Evolutionary conservation across 768 basidiomycete species (phyloP).

Genomic region (Boletus huronensis): DNA sequence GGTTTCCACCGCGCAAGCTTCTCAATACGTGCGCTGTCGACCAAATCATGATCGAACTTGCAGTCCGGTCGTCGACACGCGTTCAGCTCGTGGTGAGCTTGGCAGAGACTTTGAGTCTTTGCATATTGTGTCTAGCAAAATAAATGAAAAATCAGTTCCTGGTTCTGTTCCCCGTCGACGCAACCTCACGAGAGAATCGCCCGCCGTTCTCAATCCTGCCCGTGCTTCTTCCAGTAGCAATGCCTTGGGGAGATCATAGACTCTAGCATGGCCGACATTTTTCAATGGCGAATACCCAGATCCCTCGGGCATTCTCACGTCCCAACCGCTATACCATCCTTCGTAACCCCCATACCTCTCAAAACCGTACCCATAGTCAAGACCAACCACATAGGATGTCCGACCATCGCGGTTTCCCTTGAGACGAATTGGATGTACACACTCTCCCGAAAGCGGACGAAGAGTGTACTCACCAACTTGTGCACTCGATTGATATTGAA

Average conservation of each 20-base stretch:
- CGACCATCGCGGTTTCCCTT: constrained; percentile 7
- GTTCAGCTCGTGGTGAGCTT: constrained; percentile 6
- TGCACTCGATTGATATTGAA: constrained; percentile 17
- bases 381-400: constrained; percentile 3
- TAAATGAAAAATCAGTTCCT: not conserved
- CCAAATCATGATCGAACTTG: constrained; percentile 17
- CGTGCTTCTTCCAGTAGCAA: constrained; percentile 8
- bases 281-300: not conserved
- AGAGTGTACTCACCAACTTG: constrained; percentile 3
- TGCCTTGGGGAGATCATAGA: constrained; percentile 7
- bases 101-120: constrained; percentile 18
- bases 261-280: not conserved
- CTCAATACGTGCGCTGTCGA: constrained; percentile 11
- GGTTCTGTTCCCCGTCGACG: not conserved
- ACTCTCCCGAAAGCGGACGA: not conserved
- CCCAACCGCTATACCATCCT: constrained; percentile 9
- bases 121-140: constrained; percentile 6
- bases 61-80: constrained; percentile 8
- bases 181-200: constrained; percentile 8
- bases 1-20: constrained; percentile 15
- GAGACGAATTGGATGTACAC: not conserved
- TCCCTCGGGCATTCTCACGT: not conserved
- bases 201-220: constrained; percentile 2
- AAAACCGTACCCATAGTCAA: constrained; percentile 12
- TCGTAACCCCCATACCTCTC: constrained; percentile 16